phyloP scores from a whole-genome alignment of 1,139 yeast species.

The Scheffersomyces titani region DNA sequence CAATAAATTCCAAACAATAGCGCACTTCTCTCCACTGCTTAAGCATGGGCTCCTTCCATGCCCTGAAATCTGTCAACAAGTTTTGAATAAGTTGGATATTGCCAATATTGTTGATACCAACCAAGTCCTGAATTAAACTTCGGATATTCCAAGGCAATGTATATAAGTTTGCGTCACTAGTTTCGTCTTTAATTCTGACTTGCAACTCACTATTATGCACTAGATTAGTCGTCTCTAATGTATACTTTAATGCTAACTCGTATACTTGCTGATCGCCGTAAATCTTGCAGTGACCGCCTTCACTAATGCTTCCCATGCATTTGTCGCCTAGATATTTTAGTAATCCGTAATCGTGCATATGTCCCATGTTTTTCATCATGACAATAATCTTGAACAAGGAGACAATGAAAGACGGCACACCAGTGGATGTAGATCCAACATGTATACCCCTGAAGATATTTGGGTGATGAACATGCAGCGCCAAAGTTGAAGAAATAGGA shows the following conservation, averaged over 20 bases:
- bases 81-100: conserved; percentile 27
- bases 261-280: conserved; percentile 28
- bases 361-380: conserved; percentile 41
- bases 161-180: conserved; percentile 17
- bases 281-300: conserved; percentile 34
- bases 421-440: conserved; percentile 24
- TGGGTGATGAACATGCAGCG: conserved; percentile 49
- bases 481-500: conserved; percentile 48
- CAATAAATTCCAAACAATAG: conserved; percentile 39
- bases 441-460: conserved; percentile 49
- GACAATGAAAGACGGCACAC: conserved; percentile 30
- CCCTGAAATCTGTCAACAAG: conserved; percentile 31
- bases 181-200: background rate
- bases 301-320: conserved; percentile 23
- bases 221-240: conserved; percentile 40
- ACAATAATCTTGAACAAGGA: conserved; percentile 34
- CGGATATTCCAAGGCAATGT: conserved; percentile 44
- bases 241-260: conserved; percentile 29
- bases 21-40: conserved; percentile 43
- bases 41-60: conserved; percentile 41
- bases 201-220: conserved; percentile 4
- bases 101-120: conserved; percentile 39
- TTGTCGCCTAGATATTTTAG: conserved; percentile 33
- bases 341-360: conserved; percentile 30
- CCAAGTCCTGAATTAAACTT: conserved; percentile 37